Evolutionary conservation across 768 basidiomycete genomes (phyloP).

Genomic region (Cystobasidium ongulense): DNA sequence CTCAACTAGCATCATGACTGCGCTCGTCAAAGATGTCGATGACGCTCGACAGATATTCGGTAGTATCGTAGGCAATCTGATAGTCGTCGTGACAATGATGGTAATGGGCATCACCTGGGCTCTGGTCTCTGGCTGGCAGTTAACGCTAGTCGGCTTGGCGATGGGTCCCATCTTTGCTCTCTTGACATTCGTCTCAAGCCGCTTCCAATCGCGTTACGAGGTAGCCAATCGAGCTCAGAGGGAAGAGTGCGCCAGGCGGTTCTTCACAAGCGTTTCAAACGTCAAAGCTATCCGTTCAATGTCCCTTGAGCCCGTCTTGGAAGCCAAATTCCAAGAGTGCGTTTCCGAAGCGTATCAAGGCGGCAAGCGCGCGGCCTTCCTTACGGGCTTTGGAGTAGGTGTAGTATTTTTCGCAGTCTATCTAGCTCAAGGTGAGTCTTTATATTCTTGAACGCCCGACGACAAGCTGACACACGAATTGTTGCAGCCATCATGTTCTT

Average conservation of each 20-base stretch:
- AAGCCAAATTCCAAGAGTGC: slow-evolving; percentile 59
- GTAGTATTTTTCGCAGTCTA: slow-evolving; percentile 76
- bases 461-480: neutral
- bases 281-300: slow-evolving; percentile 79
- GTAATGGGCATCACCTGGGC: slow-evolving; percentile 81
- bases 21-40: slow-evolving; percentile 77
- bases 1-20: slow-evolving; percentile 59
- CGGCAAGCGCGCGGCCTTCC: slow-evolving; percentile 73
- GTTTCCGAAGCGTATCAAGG: slow-evolving; percentile 56
- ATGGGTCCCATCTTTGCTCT: slow-evolving; percentile 74
- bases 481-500: slow-evolving; percentile 71
- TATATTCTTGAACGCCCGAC: neutral
- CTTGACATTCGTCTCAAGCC: slow-evolving; percentile 65
- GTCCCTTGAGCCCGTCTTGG: slow-evolving; percentile 68
- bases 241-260: slow-evolving; percentile 65
- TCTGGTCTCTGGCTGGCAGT: slow-evolving; percentile 75
- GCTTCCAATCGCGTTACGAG: slow-evolving; percentile 63
- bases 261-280: slow-evolving; percentile 47
- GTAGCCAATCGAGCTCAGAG: slow-evolving; percentile 71
- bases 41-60: slow-evolving; percentile 73
- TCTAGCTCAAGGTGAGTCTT: slow-evolving; percentile 58
- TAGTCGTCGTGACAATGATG: slow-evolving; percentile 74
- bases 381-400: slow-evolving; percentile 75
- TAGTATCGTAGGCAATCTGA: slow-evolving; percentile 60
- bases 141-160: slow-evolving; percentile 80